Base-by-base conservation (phyloP, 176 grass and related monocot genomes). In the Aegilops longissima region DNA sequence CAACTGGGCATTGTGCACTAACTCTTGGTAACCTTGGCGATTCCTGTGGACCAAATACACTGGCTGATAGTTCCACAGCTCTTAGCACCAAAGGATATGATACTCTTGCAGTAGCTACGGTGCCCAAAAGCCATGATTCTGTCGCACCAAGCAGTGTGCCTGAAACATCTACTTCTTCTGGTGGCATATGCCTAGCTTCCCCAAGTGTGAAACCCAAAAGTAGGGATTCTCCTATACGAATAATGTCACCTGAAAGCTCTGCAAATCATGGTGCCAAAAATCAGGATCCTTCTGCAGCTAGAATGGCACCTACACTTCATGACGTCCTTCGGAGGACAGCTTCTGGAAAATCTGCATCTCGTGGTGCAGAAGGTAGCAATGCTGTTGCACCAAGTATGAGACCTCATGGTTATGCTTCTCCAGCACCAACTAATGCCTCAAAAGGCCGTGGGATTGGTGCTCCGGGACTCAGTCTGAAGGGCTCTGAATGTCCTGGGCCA, bases 281-380 rank as follows among this genome's bases (percentile, higher is more conserved):
- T 52, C 70, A 25, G 61, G 51, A 85, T 82, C 45, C 82, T 52
- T 85, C 24, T 76, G 77, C 73, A 77, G 51, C 63, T 76, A 91
- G 82, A 84, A 47, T 88, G 82, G 52, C 82, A 72, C 86, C 85
- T 76, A 69, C 84, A 62, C 76, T 71, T 81, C 36, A 9, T 81
- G 52, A 77, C 56, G 81, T 30, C 18, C 86, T 85, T 85, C 35
- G 88, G 77, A 88, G 62, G 76, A 70, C 39, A 9, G 13, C 51
- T 61, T 81, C 77, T 81, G 77, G 76, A 77, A 91, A 80, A 58
- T 88, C 90, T 81, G 12, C 70, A 71, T 70, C 86, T 81, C 62
- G 61, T 18, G 17, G 36, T 12, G 61, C 6, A 4, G 80, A 91
- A 84, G 76, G 44, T 17, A 31, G 47, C 85, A 91, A 61, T 76